Evolutionary conservation across 331 rosid genomes (phyloP).

Genomic region (Malus hybrid): DNA sequence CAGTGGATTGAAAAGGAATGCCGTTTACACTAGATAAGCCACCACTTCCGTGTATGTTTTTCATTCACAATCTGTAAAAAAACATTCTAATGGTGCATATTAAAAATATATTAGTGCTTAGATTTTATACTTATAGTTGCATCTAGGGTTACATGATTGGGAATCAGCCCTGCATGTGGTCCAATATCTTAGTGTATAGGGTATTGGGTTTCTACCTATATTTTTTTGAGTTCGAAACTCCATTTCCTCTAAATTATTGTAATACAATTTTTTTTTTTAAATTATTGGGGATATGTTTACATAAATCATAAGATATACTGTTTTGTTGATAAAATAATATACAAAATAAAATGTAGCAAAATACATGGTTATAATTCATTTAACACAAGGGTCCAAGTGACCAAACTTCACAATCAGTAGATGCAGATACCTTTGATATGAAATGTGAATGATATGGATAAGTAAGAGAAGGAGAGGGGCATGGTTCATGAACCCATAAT

Average conservation of each 20-base stretch:
- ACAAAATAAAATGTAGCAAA: neutral
- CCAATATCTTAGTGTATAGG: too few species aligned
- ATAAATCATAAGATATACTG: neutral
- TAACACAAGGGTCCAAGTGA: neutral
- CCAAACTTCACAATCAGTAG: slow-evolving; percentile 1
- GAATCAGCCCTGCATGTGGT: too few species aligned
- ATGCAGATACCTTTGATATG: slow-evolving; percentile 18
- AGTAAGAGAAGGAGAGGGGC: slow-evolving; percentile 13
- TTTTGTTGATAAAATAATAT: neutral
- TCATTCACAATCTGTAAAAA: neutral
- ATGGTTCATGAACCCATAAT: slow-evolving; percentile 39
- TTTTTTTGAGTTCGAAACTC: too few species aligned
- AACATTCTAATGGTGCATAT: neutral
- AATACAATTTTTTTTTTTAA: too few species aligned
- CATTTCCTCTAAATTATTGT: too few species aligned
- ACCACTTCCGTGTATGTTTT: neutral
- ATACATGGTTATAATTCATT: neutral
- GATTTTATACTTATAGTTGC: neutral
- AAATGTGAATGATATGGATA: slow-evolving; percentile 32
- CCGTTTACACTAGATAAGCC: neutral
- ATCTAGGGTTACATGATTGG: neutral
- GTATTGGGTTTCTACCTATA: too few species aligned
- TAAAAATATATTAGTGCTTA: neutral
- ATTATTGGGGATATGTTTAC: neutral
- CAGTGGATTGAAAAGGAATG: neutral